Base-by-base conservation (phyloP, 1,284 basidiomycete species). In the Anthracocystis setariae region DNA sequence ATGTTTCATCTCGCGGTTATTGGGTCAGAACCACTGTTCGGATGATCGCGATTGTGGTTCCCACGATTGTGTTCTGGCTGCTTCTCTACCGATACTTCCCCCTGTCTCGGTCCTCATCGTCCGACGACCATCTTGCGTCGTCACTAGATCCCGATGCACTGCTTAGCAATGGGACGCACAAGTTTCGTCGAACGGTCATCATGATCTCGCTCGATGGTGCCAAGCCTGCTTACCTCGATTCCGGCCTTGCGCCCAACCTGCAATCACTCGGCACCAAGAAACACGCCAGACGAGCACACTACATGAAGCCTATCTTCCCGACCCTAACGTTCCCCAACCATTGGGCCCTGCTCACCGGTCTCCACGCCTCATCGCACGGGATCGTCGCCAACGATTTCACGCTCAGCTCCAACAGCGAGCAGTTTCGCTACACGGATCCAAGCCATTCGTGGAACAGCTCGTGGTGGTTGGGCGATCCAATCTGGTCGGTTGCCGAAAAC, bases 311-410 rank as follows among this genome's bases (percentile, higher is more conserved):
- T 20, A 84, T 93, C 17, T 95, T 94, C 75, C 94, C 94, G 2
- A 91, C 92, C 0, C 83, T 94, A 67, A 95, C 94, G 0, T 96
- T 96, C 77, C 94, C 82, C 0, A 84, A 84, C 49, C 81, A 83
- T 63, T 83, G 78, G 77, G 57, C 75, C 0, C 53, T 83, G n/a
- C 55, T 83, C 60, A 66, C 92, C 88, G 79, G 79, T 5, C 61
- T 81, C 4, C 57, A 73, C 46, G 76, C 77, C 20, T 65, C 64
- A 3, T 68, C 74, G 0, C 89, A 93, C 79, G 94, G 93, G 5
- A 94, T 96, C 51, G 87, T 96, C 12, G 93, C 89, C 13, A 96
- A 96, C 79, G 91, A 92, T 76, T 96, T 96, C 79, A 93, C 57
- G 18, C 29, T 48, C 23, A 24, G 27, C 10, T 37, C 37, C 23